These are phyloP conservation scores for Phytophthora capsici DNA, from an alignment of 352 stramenopile species.

Conservation along the genomic window DNA sequence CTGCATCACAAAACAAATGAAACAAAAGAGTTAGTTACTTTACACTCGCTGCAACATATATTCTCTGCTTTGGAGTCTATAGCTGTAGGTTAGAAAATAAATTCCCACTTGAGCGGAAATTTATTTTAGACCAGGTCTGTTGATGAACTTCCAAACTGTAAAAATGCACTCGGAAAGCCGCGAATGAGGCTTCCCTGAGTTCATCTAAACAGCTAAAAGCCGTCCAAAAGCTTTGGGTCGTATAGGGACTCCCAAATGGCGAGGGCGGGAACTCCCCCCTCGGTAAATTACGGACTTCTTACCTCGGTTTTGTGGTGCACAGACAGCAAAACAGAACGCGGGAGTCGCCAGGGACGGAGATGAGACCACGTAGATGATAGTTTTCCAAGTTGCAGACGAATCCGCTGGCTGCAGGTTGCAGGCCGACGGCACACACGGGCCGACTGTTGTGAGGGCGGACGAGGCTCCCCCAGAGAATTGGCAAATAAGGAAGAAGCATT, in stretches of 20 bases:
- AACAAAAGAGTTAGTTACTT: constrained; percentile 18
- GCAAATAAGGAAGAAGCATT: constrained; percentile 16
- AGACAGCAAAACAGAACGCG: constrained; percentile 22
- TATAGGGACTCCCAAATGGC: background rate
- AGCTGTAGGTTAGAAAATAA: constrained; percentile 25
- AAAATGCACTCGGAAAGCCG: constrained; percentile 4
- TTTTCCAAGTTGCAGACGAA: constrained; percentile 31
- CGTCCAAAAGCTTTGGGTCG: background rate
- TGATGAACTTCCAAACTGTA: constrained; percentile 3
- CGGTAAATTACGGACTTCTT: constrained; percentile 48
- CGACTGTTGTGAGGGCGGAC: constrained; percentile 36
- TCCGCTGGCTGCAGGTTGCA: constrained; percentile 18
- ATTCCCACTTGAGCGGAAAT: constrained; percentile 37
- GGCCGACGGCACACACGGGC: constrained; percentile 16
- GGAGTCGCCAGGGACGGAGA: constrained; percentile 19
- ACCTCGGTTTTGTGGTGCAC: constrained; percentile 41
- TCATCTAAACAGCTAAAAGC: background rate
- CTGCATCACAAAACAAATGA: constrained; percentile 11
- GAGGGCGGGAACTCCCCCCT: constrained; percentile 12
- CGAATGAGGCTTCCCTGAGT: constrained; percentile 2
- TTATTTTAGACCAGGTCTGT: constrained; percentile 22
- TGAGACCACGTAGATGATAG: constrained; percentile 35
- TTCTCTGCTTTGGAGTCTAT: constrained; percentile 5
- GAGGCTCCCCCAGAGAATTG: constrained; percentile 30
- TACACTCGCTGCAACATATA: constrained; percentile 5